A percentile compares a stretch with the other conserved stretches of the same genome.
Conservation (phyloP, 352 stramenopile species). For the Globisporangium emineosum region DNA sequence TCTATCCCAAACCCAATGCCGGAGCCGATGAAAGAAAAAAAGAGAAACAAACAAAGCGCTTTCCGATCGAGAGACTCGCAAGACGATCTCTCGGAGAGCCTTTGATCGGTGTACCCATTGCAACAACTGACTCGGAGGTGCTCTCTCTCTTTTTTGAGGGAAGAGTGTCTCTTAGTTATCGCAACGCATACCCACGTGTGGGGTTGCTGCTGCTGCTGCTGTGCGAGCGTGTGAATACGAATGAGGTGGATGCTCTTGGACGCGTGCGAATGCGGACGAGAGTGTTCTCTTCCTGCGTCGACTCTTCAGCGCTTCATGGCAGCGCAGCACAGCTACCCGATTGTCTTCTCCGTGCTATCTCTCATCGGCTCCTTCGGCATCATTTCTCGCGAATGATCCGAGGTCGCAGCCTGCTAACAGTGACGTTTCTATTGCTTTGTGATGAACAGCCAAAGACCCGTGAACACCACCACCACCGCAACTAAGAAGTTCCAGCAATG, state of each 20-base stretch:
- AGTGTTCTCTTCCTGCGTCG: background rate
- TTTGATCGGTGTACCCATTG: constrained; percentile 67
- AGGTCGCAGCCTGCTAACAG: constrained; percentile 37
- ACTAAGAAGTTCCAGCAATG: constrained; percentile 42
- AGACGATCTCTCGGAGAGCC: constrained; percentile 13
- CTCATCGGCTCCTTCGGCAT: constrained; percentile 55
- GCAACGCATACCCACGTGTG: constrained; percentile 3
- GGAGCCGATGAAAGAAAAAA: constrained; percentile 65
- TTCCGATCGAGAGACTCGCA: constrained; percentile 13
- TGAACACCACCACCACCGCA: constrained; percentile 78
- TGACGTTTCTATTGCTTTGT: constrained; percentile 10
- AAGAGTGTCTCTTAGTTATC: constrained; percentile 4
- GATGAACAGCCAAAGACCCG: constrained; percentile 58
- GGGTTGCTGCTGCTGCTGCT: constrained; percentile 6
- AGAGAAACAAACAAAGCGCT: constrained; percentile 19
- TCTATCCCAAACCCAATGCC: constrained; percentile 53
- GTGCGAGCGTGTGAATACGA: background rate
- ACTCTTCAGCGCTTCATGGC: background rate
- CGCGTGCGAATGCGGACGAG: background rate
- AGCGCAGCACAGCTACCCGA: background rate
- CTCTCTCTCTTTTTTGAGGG: background rate
- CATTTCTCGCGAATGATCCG: constrained; percentile 18
- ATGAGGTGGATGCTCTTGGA: background rate
- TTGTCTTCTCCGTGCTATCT: background rate
- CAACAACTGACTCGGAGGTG: constrained; percentile 22